A percentile compares a stretch with the other conserved stretches of the same genome.
These are phyloP conservation scores for Saprolegnia parasitica DNA, from an alignment of 352 stramenopile genomes.

Conservation along the genomic window DNA sequence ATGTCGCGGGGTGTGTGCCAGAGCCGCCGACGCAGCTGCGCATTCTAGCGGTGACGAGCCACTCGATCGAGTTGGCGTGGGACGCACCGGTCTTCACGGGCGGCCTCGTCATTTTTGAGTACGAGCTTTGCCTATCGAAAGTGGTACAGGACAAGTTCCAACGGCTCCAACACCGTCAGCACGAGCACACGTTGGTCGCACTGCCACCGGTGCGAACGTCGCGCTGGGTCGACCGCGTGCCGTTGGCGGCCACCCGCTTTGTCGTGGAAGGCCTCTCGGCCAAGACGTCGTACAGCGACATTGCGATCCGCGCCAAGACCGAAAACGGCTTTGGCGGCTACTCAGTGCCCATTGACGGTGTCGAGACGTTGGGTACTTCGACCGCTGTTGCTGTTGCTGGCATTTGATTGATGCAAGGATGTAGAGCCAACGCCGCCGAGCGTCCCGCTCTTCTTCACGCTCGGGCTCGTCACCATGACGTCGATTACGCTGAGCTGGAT, in stretches of 20 bases:
- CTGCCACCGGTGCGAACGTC: constrained; percentile 23
- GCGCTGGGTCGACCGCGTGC: constrained; percentile 6
- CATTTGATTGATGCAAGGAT: neutral
- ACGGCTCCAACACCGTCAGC: constrained; percentile 1
- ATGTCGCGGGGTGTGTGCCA: neutral
- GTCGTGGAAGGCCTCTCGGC: constrained; percentile 16
- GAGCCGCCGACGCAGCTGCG: constrained; percentile 20
- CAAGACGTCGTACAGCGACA: constrained; percentile 20
- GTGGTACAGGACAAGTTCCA: constrained; percentile 17
- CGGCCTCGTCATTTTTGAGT: constrained; percentile 22
- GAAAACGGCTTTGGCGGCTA: constrained; percentile 24
- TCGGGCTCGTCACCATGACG: constrained; percentile 49
- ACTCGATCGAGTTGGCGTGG: constrained; percentile 30
- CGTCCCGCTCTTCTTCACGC: constrained; percentile 43
- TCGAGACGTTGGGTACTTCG: constrained; percentile 14
- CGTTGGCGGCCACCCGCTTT: constrained; percentile 6
- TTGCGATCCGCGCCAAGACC: constrained; percentile 29
- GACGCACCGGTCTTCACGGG: constrained; percentile 29
- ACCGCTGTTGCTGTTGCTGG: neutral
- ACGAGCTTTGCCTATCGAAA: constrained; percentile 25
- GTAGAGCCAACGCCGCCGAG: constrained; percentile 34
- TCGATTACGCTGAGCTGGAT: constrained; percentile 65
- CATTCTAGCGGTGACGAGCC: constrained; percentile 8
- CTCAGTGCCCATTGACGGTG: constrained; percentile 7
- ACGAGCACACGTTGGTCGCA: constrained; percentile 4